Evolutionary conservation across 129 eudicot species (phyloP), one percentile per base, ranked within the genome.

Genomic region (Calendula officinalis): DNA sequence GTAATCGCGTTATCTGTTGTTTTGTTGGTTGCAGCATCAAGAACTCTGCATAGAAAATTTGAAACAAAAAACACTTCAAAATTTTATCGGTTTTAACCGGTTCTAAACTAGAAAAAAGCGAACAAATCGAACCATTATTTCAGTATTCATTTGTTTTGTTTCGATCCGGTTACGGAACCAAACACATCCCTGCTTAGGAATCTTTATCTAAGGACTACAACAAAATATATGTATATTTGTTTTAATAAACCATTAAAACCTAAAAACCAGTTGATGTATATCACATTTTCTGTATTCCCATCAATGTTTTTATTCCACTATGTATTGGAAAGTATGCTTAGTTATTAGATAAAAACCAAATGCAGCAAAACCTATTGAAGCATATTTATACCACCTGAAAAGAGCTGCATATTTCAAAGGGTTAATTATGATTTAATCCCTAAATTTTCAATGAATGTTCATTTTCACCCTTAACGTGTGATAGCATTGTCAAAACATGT

Each of bases 1-100:
- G 62, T 16, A 74, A 63, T 64, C 44, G 80, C 95, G 32, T 57
- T 87, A 55, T 82, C 84, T 40, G 78, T 40, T 63, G 82, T 71
- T 84, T n/a, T 83, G 75, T 78, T 83, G 62, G 97, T 97, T 27
- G 99, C 99, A 58, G 97, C 99, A 64, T 80, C 95, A 70, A 82
- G 86, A 76, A 94, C 97, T 87, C 99, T 94, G 65, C 85, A 83
- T 16, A 22, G 4, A 32, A 70, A 49, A 11, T 45, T 16, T 52
- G 35, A 10, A 10, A 37, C 13, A n/a, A 9, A 60, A 64, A 58
- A 74, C 11, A 49, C 54, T 56, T 22, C 2, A n/a, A n/a, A n/a
- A n/a, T n/a, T n/a, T n/a, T n/a, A n/a, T 22, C 30, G 2, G 30
- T 22, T 22, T 22, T 22, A 22, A 22, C 1, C 30, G 1, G 30